phyloP scores from a whole-genome alignment of 2,329 filamentous ascomycete genomes.

The Calonectria pseudoturangicola region DNA sequence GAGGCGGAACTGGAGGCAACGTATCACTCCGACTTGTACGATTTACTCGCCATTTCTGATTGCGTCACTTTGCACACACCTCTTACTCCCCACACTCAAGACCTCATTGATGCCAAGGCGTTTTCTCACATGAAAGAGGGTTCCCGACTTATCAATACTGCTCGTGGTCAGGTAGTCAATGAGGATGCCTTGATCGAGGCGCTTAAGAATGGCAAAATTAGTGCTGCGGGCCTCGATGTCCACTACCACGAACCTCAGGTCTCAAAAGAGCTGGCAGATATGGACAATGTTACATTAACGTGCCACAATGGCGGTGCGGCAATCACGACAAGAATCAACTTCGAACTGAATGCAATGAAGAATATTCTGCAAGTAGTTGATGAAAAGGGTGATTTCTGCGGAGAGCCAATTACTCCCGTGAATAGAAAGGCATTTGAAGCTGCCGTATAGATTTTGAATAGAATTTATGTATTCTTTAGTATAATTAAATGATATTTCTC shows the following conservation, averaged over 20 bases:
- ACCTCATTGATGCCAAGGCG: conserved; percentile 42
- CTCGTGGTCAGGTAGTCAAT: conserved; percentile 70
- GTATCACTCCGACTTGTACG: conserved; percentile 55
- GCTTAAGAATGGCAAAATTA: conserved; percentile 66
- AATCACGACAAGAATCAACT: conserved; percentile 62
- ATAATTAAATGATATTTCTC: background rate
- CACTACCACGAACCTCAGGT: conserved; percentile 72
- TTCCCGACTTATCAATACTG: conserved; percentile 70
- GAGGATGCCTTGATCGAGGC: conserved; percentile 69
- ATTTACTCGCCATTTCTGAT: conserved; percentile 56
- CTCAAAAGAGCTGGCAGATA: conserved; percentile 58
- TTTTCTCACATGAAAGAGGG: conserved; percentile 66
- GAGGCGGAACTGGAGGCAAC: conserved; percentile 56
- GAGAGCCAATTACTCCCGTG: conserved; percentile 42
- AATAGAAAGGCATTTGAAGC: conserved; percentile 40
- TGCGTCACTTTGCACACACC: conserved; percentile 60
- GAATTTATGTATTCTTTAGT: background rate
- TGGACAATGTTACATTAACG: conserved; percentile 63
- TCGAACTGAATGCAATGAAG: conserved; percentile 56
- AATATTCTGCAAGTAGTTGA: conserved; percentile 51
- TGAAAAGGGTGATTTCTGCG: conserved; percentile 42
- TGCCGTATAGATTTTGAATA: background rate
- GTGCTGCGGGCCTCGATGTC: conserved; percentile 71
- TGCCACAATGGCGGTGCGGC: conserved; percentile 62
- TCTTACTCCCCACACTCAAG: conserved; percentile 43